Conservation (phyloP, 768 basidiomycete genomes). For the Boletus tomentosulus region DNA sequence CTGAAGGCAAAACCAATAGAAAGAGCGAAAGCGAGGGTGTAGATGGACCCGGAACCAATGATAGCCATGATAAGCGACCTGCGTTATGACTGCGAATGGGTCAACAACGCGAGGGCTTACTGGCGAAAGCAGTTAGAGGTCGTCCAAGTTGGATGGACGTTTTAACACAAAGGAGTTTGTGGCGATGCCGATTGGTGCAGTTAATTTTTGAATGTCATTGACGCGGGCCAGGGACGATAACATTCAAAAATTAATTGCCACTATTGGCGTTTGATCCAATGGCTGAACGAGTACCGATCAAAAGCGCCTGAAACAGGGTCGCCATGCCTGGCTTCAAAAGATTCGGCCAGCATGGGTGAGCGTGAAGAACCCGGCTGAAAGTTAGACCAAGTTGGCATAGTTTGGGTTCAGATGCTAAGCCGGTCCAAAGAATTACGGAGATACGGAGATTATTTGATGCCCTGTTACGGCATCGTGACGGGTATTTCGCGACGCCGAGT, state of each 20-base stretch:
- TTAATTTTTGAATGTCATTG: background rate
- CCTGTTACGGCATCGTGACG: background rate
- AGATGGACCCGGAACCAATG: slow-evolving; percentile 1
- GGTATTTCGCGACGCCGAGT: background rate
- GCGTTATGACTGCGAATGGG: background rate
- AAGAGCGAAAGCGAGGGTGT: slow-evolving; percentile 3
- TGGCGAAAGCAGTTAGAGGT: background rate
- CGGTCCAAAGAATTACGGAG: background rate
- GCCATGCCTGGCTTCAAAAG: background rate
- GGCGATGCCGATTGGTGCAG: background rate
- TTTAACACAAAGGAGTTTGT: background rate
- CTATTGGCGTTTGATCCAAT: background rate
- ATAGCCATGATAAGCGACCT: background rate
- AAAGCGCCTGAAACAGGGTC: background rate
- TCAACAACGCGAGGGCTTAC: background rate
- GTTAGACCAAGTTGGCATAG: background rate
- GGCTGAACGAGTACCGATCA: background rate
- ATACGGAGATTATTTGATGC: background rate
- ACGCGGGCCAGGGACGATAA: background rate
- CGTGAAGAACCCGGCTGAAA: background rate
- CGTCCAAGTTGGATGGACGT: background rate
- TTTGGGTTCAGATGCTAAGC: background rate
- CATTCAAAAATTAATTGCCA: too few relatives aligned
- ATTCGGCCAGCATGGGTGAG: background rate
- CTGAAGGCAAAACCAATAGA: slow-evolving; percentile 3